Evolutionary conservation across 2,329 filamentous ascomycete genomes (phyloP), one percentile per base, ranked within the genome.

Genomic region (Pyrenophora graminea): DNA sequence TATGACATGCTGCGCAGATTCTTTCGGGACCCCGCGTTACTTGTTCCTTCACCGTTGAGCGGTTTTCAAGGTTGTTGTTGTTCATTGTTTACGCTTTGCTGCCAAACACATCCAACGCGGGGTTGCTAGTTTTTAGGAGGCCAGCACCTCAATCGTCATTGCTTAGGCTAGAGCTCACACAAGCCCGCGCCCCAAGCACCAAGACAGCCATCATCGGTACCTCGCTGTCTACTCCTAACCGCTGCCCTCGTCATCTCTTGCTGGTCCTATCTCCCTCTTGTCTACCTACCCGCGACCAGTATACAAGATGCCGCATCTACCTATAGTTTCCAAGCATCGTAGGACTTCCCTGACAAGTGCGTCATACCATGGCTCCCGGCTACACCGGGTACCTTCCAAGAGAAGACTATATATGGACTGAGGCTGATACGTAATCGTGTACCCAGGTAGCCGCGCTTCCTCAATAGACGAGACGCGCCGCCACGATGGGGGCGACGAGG

Each of bases 401-500:
- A 43, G 18, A 25, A 32, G 39, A 32, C 21, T 18, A 27, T 27
- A 21, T 34, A 31, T 17, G 21, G 44, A 19, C 32, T 39, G 39
- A 18, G 37, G 58, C 68, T 70, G 45, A 70, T 57, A 6, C 31
- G 10, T 39, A 34, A 38, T 45, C 44, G 44, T 31, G 12, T 40
- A 37, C 55, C 33, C 53, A 72, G 73, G 72, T 66, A 74, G 65
- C 63, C 70, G 76, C 48, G 75, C 73, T 34, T 77, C 76, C 37
- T 69, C 68, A 36, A 76, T 65, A 21, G 62, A 79, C 56, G 74
- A 73, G 39, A 63, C 68, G 36, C 62, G 72, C 33, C 62, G 71
- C 48, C 55, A 61, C 37, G 59, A 60, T 46, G 69, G 70, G 44
- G 68, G 69, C 58, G 73, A 74, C 61, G 70, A 74, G 30, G 70